Base-by-base conservation (phyloP, 305 asterid species). In the Fraxinus latifolia region DNA sequence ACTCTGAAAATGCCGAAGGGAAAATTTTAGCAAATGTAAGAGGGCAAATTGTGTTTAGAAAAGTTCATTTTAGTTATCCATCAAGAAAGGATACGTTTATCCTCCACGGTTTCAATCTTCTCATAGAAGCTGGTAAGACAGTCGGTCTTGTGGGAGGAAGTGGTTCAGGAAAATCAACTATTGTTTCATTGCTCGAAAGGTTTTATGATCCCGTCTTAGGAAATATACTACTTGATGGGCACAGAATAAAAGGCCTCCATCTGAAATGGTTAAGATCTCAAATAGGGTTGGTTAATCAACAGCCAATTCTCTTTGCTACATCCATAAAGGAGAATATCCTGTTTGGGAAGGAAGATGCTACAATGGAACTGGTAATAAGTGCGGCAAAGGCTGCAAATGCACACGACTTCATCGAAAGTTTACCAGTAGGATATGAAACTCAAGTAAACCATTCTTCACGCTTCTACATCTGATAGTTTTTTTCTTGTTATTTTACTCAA, bases 111-210 rank as follows among this genome's bases (percentile, higher is more conserved):
- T 89, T 93, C 82, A 90, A 81, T 77, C 89, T 93, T 9, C 19
- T 14, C 58, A 89, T 91, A 11, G 79, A 87, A 81, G 89, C 93
- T 0, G 94, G 95, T 1, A 89, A 87, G 44, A 91, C 89, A 3
- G 91, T 93, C 8, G 97, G 95, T 67, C 93, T 93, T 2, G 94
- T 93, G 11, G 97, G 97, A 81, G 94, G 94, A 29, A 93, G 97
- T 82, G 97, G 97, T 60, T 93, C 94, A 0, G 95, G 97, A 15
- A 93, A 93, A 86, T 93, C 97, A 7, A 93, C 97, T 0, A 62
- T 92, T 21, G 77, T 90, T 44, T 80, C 95, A 2, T 83, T 92
- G 91, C 91, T 91, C 1, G 92, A 93, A 84, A 88, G 97, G 75
- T 93, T 91, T 76, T 93, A 93, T 74, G 97, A 94, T 42, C 98